phyloP scores from a whole-genome alignment of 2,329 filamentous ascomycete species.

The Teratosphaeria viscida region DNA sequence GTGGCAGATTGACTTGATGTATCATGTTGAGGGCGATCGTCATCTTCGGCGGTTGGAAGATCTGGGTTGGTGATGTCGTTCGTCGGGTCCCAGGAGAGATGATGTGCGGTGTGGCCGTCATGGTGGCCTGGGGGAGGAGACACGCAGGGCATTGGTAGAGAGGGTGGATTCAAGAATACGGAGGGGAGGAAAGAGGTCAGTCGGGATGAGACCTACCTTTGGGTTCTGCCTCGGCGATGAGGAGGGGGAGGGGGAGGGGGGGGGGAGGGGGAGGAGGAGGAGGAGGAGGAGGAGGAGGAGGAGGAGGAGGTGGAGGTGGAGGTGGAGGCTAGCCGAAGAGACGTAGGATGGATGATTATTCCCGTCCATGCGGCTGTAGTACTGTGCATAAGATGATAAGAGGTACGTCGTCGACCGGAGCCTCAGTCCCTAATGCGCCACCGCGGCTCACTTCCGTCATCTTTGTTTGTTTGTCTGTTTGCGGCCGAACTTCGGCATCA shows the following conservation, averaged over 20 bases:
- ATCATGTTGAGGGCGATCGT: background rate
- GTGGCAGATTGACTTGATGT: background rate
- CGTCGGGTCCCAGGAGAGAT: background rate
- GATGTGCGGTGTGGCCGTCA: background rate
- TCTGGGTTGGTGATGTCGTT: background rate
- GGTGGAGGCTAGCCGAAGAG: background rate
- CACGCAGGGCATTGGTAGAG: background rate
- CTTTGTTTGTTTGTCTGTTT: no score
- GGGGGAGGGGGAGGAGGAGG: no score
- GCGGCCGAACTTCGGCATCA: no score
- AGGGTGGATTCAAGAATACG: background rate
- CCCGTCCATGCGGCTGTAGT: background rate
- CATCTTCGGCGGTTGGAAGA: background rate
- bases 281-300: no score
- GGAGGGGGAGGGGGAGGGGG: background rate
- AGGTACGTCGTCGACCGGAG: no score
- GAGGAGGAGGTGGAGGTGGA: no score
- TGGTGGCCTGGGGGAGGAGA: background rate
- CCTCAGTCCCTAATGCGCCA: no score
- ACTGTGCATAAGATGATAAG: no score
- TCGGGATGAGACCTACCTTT: background rate
- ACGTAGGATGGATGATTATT: background rate
- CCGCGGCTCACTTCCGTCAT: no score
- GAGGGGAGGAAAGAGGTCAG: background rate
- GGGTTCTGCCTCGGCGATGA: background rate